Evolutionary conservation across 768 basidiomycete species (phyloP), one percentile per base, ranked within the genome.

Genomic region (Boletus speciosus): DNA sequence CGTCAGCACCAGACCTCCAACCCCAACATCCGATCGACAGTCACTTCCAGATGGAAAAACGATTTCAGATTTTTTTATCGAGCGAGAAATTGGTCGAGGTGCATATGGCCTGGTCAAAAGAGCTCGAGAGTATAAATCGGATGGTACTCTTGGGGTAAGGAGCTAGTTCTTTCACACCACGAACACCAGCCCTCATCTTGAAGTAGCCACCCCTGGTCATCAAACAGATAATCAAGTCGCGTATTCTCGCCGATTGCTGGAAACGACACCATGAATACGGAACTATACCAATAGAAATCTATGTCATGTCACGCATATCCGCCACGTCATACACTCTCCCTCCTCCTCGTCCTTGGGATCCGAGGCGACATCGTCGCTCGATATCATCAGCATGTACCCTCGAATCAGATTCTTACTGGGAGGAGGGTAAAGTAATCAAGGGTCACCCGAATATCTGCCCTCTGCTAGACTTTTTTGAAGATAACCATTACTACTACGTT

Each of bases 201-300:
- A 37, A 32, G 52, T 48, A 94, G 93, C 88, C 93, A 4, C 85
- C 89, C 36, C 74, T 97, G 55, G 88, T 99, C 63, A 93, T 99
- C 73, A 99, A 99, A 67, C 95, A 97, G 72, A 87, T 98, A 65
- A 95, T 98, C 77, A 98, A 98, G 72, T 94, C 92, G 44, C 90
- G 97, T 48, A 99, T 99, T 55, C 81, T 99, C 49, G 96, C 96
- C 31, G 96, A 99, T 74, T 98, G 96, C 71, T 99, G 97, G 97
- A 98, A 98, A 76, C 91, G 90, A 66, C 96, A 99, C 69, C 89
- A 90, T 40, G 83, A 87, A 57, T 82, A 90, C 69, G 96, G 96
- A 52, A 97, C 97, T 8, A 97, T 98, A 64, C 96, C 97, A 15
- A 96, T 98, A 75, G 97, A 99, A 74, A 96, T 96, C 25, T 90